A percentile compares a stretch with the other conserved stretches of the same genome.
Evolutionary conservation across 805 yeast genomes (phyloP).

Genomic region (Metschnikowia arizonensis): DNA sequence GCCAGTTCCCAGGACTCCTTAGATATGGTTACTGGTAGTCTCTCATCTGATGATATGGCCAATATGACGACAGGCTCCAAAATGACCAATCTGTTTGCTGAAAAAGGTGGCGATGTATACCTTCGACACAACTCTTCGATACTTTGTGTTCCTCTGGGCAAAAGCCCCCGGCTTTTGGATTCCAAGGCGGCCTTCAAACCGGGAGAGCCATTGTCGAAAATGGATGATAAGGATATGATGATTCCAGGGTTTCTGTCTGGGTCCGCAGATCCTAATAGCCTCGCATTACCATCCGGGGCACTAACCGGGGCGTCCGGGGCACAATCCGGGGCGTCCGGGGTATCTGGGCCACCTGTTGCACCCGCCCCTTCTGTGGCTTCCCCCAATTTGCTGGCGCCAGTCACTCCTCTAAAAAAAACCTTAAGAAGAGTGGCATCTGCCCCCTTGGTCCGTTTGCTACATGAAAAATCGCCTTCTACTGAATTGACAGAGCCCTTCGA

Average conservation of each 20-base stretch:
- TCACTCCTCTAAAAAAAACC: constrained; percentile 34
- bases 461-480: constrained; percentile 17
- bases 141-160: constrained; percentile 7
- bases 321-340: too few relatives aligned
- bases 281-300: too few relatives aligned
- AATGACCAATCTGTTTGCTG: constrained; percentile 1
- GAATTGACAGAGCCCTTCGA: constrained; percentile 36
- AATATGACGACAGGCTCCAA: not conserved
- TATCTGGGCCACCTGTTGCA: not conserved
- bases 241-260: not conserved
- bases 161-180: not conserved
- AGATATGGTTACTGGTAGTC: not conserved
- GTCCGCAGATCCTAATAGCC: too few relatives aligned
- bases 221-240: not conserved
- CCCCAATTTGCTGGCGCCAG: constrained; percentile 7
- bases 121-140: constrained; percentile 36
- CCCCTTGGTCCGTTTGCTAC: constrained; percentile 51
- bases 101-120: constrained; percentile 22
- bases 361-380: not conserved
- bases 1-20: not conserved
- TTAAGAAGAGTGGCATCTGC: constrained; percentile 82
- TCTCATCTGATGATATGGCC: not conserved
- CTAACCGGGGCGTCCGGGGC: too few relatives aligned
- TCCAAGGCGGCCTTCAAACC: not conserved
- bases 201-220: not conserved